These are phyloP conservation scores for Orobanche coerulescens DNA, from an alignment of 257 asterid genomes.

Conservation along the genomic window DNA sequence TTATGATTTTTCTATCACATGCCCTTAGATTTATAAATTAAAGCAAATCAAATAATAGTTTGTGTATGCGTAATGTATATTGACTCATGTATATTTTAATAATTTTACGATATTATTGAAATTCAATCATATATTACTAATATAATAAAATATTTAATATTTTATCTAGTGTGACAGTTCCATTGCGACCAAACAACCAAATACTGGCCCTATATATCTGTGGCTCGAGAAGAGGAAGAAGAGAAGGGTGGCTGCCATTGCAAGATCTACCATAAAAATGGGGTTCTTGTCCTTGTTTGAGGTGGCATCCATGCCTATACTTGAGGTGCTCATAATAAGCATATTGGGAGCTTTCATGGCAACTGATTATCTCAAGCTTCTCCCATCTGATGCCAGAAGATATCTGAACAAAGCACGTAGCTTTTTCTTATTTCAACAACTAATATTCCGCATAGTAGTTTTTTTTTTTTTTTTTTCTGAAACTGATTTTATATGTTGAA, in stretches of 20 bases:
- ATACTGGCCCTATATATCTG: too few species aligned
- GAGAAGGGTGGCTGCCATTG: neutral
- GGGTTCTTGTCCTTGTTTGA: constrained; percentile 61
- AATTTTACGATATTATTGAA: too few species aligned
- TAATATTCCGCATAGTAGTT: neutral
- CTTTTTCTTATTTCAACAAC: neutral
- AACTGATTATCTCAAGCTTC: constrained; percentile 62
- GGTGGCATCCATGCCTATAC: constrained; percentile 94
- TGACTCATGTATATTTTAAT: too few species aligned
- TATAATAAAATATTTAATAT: too few species aligned
- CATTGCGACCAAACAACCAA: too few species aligned
- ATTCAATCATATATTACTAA: too few species aligned
- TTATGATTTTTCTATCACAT: too few species aligned
- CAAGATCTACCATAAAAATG: constrained; percentile 31
- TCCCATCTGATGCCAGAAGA: constrained; percentile 63
- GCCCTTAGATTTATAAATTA: too few species aligned
- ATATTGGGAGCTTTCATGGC: constrained; percentile 81
- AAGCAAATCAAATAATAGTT: too few species aligned
- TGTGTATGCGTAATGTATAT: too few species aligned
- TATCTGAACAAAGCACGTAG: constrained; percentile 63
- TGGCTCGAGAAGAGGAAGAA: neutral
- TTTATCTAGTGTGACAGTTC: too few species aligned
- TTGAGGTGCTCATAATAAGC: constrained; percentile 71
- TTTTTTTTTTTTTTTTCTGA: neutral
- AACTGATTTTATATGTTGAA: neutral